Evolutionary conservation across 1,139 yeast genomes (phyloP), one percentile per base, ranked within the genome.

Genomic region (Suhomyces ambrosiae): DNA sequence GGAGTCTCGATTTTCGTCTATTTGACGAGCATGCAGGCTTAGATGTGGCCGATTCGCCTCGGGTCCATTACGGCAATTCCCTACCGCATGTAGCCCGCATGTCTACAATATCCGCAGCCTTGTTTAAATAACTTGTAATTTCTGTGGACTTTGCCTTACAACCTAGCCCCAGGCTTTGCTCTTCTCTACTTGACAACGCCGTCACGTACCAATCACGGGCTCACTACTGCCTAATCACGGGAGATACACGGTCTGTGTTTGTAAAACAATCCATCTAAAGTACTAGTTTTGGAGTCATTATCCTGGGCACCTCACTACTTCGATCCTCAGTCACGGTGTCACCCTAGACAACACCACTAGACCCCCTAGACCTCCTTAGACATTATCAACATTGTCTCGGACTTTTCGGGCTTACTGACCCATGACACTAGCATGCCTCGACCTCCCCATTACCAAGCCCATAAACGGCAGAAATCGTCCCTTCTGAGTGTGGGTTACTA

Each of bases 381-480:
- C n/a, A n/a, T n/a, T n/a, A n/a, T n/a, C n/a, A n/a, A n/a, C n/a
- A n/a, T n/a, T n/a, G n/a, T n/a, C n/a, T 33, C 37, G 37, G 37
- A 33, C 37, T 33, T 33, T 33, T 33, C 37, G 37, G 37, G 17
- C 19, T 8, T 30, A n/a, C n/a, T n/a, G 21, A 18, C 21, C 21
- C 21, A 18, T 18, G 21, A 18, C 8, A n/a, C n/a, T n/a, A n/a
- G n/a, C n/a, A 18, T 18, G 21, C 21, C 21, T 34, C 38, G 45
- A 37, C 46, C 52, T 32, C 40, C 45, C 32, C 53, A 54, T 22
- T 39, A 36, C 25, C 42, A 57, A 50, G 48, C 67, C 25, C 74
- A 68, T 49, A 68, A 68, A 50, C 71, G 74, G 44, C 74, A 67
- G 56, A 68, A 68, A 48, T 65, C 71, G 41, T 65, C 68, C 28